Evolutionary conservation across 805 yeast genomes (phyloP).

Genomic region (Vanderwaltozyma polyspora): DNA sequence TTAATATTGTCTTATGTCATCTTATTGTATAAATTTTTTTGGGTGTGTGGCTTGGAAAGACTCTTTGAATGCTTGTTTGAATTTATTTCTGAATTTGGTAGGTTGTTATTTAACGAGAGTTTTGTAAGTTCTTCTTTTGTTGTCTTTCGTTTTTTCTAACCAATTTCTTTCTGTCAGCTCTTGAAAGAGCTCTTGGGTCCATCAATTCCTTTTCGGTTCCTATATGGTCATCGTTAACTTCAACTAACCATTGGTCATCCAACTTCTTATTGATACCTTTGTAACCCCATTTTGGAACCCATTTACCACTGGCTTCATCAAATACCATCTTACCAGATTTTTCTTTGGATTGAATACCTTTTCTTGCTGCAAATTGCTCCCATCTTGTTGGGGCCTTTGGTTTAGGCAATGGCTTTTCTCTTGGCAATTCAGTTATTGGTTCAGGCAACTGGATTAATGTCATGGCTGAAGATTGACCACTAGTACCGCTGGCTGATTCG

Average conservation of each 20-base stretch:
- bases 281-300: constrained; percentile 99
- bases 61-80: no score
- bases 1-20: no score
- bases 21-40: no score
- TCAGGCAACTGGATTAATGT: constrained; percentile 78
- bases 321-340: constrained; percentile 81
- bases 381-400: constrained; percentile 88
- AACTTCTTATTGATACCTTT: constrained; percentile 80
- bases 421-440: constrained; percentile 70
- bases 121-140: constrained; percentile 60
- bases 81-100: no score
- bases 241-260: constrained; percentile 93
- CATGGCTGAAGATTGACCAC: constrained; percentile 59
- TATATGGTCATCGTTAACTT: constrained; percentile 67
- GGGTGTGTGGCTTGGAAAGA: no score
- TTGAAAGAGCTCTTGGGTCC: constrained; percentile 75
- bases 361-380: constrained; percentile 93
- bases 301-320: constrained; percentile 82
- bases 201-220: constrained; percentile 52
- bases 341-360: constrained; percentile 86
- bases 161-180: constrained; percentile 76
- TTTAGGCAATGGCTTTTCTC: constrained; percentile 94
- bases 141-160: constrained; percentile 61
- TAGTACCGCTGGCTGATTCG: constrained; percentile 43
- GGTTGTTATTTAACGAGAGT: background rate